These are phyloP conservation scores for Coemansia guatemalensis DNA, from an alignment of 192 early-diverging fungal species.

Conservation along the genomic window DNA sequence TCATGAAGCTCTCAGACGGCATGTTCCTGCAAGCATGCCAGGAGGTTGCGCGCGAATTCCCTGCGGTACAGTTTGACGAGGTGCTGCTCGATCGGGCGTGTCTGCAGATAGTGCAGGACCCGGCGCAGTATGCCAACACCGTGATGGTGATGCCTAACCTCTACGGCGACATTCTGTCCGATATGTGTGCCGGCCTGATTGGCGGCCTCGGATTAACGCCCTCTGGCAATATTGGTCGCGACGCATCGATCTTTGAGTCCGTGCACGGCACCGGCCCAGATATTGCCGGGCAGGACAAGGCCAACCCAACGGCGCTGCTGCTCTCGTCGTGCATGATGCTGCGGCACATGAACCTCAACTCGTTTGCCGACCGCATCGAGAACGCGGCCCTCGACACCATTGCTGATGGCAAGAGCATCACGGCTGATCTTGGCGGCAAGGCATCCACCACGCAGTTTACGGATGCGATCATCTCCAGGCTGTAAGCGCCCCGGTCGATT, in stretches of 20 bases:
- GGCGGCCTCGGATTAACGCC: constrained; percentile 98
- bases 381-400: constrained; percentile 90
- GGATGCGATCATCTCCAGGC: constrained; percentile 76
- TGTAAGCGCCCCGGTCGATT: constrained; percentile 15
- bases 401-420: constrained; percentile 85
- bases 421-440: constrained; percentile 89
- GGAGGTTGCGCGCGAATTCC: constrained; percentile 90
- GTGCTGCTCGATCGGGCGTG: constrained; percentile 93
- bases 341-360: constrained; percentile 87
- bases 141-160: constrained; percentile 99
- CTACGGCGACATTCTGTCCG: constrained; percentile 98
- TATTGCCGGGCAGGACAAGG: constrained; percentile 95
- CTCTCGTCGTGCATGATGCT: constrained; percentile 98
- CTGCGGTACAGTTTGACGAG: constrained; percentile 88
- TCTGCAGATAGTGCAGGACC: constrained; percentile 94
- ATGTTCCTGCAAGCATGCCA: constrained; percentile 92
- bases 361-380: constrained; percentile 83
- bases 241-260: constrained; percentile 97
- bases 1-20: constrained; percentile 96
- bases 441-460: constrained; percentile 84
- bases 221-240: constrained; percentile 97
- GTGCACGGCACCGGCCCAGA: constrained; percentile 97
- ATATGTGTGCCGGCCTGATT: constrained; percentile 97
- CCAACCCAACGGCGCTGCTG: constrained; percentile 93
- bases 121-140: constrained; percentile 80